Evolutionary conservation across 331 rosid species (phyloP), one percentile per base, ranked within the genome.

Genomic region (Arachis monticola): DNA sequence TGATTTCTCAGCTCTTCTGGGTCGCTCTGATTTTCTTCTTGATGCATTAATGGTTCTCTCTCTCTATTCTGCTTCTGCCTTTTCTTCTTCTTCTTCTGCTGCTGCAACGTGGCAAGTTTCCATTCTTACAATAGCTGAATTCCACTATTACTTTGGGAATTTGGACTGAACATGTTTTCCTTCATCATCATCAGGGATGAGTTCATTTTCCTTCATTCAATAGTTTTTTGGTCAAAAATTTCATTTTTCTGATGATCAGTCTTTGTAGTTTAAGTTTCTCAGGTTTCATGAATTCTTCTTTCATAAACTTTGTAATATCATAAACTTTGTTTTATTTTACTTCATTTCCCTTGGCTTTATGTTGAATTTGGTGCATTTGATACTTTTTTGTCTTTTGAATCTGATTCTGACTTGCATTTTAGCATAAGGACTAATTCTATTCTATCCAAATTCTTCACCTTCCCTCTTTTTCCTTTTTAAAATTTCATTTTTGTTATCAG

Each of bases 41-140:
- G 81, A 69, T 64, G 67, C 84, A 86, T 84, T 82, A 70, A 17
- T 83, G 79, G 52, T 64, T 80, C 50, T 72, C 72, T 75, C 41
- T 27, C 30, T 27, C 30, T 27, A 27, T 57, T 40, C 17, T 41
- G 45, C 45, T 41, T 41, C 45, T 41, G 45, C 45, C 27, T 41
- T 41, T 41, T 41, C 41, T 45, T 30, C n/a, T 6, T 67, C 65
- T 42, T 35, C 35, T 31, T 52, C 70, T 47, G 41, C 10, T 79
- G 59, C 31, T 64, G 64, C 35, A 14, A 59, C 78, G 5, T 61
- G 38, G 82, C 79, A 12, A 63, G 51, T 38, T 32, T 41, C 62
- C 72, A 60, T 7, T 2, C 72, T 61, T 35, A 61, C 79, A 80
- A 74, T 78, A 77, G 77, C 72, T 74, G 80, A 73, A 5, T 35